Conservation (phyloP, 2,329 filamentous ascomycete genomes). For the Talaromyces piceae region DNA sequence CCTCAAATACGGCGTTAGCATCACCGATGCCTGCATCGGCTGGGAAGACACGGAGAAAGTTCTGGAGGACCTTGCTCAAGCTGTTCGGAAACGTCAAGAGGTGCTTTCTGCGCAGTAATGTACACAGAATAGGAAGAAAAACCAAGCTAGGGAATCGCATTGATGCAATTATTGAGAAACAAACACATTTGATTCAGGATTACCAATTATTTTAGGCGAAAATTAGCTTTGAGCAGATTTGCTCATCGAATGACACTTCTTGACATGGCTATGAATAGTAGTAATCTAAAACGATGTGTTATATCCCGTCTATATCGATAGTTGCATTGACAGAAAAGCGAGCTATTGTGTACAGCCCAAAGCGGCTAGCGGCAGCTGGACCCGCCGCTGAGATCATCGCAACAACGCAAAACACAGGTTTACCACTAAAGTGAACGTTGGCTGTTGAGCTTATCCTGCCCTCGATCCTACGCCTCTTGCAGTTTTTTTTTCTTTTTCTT, state of each 20-base stretch:
- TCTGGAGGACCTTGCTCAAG: constrained; percentile 68
- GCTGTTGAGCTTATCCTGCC: no score
- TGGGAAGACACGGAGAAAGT: constrained; percentile 84
- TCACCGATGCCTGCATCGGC: constrained; percentile 93
- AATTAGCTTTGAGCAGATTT: background rate
- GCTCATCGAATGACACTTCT: no score
- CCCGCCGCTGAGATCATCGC: background rate
- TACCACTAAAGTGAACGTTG: no score
- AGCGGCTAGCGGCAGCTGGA: background rate
- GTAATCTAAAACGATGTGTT: no score
- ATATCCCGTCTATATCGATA: no score
- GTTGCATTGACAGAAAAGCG: no score
- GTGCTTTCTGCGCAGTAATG: constrained; percentile 21
- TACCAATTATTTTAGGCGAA: background rate
- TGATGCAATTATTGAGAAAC: background rate
- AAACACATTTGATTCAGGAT: background rate
- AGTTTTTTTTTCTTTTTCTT: no score
- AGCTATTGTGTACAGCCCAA: no score
- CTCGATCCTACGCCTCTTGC: no score
- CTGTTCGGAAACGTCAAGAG: constrained; percentile 66
- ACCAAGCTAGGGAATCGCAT: background rate
- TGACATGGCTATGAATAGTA: no score
- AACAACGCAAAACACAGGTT: no score
- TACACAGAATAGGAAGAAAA: background rate
- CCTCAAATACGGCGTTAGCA: constrained; percentile 88